Evolutionary conservation across 75 land plant species (phyloP), one percentile per base, ranked within the genome.

Genomic region (Chamaecyparis obtusa): DNA sequence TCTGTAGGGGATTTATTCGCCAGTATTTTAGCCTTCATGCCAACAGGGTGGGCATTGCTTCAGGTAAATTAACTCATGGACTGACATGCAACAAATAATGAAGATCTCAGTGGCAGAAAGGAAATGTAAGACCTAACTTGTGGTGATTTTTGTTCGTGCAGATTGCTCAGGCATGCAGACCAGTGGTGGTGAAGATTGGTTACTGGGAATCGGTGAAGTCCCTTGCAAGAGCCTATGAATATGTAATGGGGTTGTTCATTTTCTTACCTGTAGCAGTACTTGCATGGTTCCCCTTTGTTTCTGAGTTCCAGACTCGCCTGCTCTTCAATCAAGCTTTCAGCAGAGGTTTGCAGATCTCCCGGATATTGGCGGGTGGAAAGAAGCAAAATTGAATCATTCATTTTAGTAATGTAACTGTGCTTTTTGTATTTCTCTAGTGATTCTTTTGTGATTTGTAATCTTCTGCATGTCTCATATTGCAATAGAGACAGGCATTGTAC

Each of bases 11-110:
- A 98, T 90, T 86, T 98, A 41, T 96, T 98, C 88, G 97, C 99
- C n/a, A 95, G 97, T 87, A 86, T 97, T 57, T 90, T 98, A 44
- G 97, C 99, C 67, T 98, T 97, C 87, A 86, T 95, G 85, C 99
- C 99, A 30, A 96, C 99, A 2, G 97, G 99, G n/a, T 98, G 99
- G 99, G 99, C 97, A 43, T 60, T 98, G 51, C 87, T 98, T 9
- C 95, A 92, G 99, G 99, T 98, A 93, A 85, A 80, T 24, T 30
- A 21, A 39, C 67, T 43, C 37, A 15, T 19, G 15, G 24, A 79
- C 2, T 41, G 27, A 1, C 9, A 3, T 13, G 14, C 9, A n/a
- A 1, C 46, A 84, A 3, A 84, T 33, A 54, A 3, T 44, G 48
- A 80, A 41, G 37, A 8, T 10, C 21, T 41, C 27, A 8, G 9